A percentile compares a stretch with the other conserved stretches of the same genome.
Conservation (phyloP, 306 rosid genomes). For the Sindora glabra region DNA sequence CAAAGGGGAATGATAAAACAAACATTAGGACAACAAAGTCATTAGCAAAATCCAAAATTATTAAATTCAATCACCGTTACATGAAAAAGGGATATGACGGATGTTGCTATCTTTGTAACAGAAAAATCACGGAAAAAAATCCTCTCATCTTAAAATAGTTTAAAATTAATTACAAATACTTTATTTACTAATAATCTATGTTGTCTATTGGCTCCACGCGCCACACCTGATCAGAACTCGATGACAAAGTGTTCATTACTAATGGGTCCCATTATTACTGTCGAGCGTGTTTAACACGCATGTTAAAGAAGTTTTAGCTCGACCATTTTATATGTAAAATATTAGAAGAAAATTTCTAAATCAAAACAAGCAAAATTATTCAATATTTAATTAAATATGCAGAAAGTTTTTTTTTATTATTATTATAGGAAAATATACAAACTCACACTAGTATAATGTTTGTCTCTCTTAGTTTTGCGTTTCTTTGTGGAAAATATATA, state of each 20-base stretch:
- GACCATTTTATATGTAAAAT: background rate
- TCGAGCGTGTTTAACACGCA: constrained; percentile 22
- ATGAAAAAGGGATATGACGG: constrained; percentile 2
- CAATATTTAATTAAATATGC: no score
- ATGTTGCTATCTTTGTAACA: constrained; percentile 13
- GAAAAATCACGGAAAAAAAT: constrained; percentile 4
- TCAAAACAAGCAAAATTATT: background rate
- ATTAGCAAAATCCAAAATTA: background rate
- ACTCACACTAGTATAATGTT: constrained; percentile 1
- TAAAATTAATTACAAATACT: background rate
- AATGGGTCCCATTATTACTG: background rate
- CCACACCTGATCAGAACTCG: background rate
- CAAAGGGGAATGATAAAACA: background rate
- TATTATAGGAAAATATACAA: background rate
- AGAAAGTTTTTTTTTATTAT: no score
- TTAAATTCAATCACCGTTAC: background rate
- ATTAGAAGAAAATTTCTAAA: background rate
- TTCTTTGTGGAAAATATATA: background rate
- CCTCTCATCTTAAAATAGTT: background rate
- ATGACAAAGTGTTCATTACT: background rate
- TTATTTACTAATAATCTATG: background rate
- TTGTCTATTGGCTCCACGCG: constrained; percentile 18
- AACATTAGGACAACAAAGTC: background rate
- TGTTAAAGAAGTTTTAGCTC: background rate
- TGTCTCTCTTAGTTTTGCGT: background rate